Evolutionary conservation across 1,284 basidiomycete species (phyloP).

Genomic region (Cryptococcus sp.): DNA sequence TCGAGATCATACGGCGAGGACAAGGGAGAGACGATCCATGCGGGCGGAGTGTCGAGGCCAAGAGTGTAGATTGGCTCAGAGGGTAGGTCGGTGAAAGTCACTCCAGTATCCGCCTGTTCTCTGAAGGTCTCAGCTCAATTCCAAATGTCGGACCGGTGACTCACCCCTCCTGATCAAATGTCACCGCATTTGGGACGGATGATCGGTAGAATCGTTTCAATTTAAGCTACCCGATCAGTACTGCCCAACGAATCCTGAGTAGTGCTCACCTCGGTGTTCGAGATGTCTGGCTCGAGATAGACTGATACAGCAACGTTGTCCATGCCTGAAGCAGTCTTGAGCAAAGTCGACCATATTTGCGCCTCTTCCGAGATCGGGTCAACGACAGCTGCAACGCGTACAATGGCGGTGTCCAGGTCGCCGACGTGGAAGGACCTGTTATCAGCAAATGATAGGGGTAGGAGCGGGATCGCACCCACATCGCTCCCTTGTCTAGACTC

Average conservation of each 20-base stretch:
- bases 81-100: conserved; percentile 52
- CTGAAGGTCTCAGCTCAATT: conserved; percentile 17
- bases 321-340: conserved; percentile 53
- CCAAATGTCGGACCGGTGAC: conserved; percentile 16
- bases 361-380: conserved; percentile 81
- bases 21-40: conserved; percentile 88
- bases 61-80: conserved; percentile 77
- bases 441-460: background rate
- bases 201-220: conserved; percentile 93
- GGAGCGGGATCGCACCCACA: conserved; percentile 51
- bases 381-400: conserved; percentile 69
- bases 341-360: conserved; percentile 75
- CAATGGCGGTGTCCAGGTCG: conserved; percentile 61
- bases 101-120: conserved; percentile 48
- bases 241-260: background rate
- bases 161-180: conserved; percentile 70
- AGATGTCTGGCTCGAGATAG: conserved; percentile 65
- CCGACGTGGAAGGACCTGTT: conserved; percentile 67
- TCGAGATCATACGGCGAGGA: conserved; percentile 90
- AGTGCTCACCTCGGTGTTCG: conserved; percentile 58
- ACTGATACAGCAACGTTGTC: conserved; percentile 62
- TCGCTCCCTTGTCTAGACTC: conserved; percentile 58
- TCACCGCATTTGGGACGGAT: conserved; percentile 58
- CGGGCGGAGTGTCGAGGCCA: conserved; percentile 78
- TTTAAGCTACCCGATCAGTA: conserved; percentile 59